Base-by-base conservation (phyloP, 768 basidiomycete genomes). In the Boletus pseudo-olivaceus region DNA sequence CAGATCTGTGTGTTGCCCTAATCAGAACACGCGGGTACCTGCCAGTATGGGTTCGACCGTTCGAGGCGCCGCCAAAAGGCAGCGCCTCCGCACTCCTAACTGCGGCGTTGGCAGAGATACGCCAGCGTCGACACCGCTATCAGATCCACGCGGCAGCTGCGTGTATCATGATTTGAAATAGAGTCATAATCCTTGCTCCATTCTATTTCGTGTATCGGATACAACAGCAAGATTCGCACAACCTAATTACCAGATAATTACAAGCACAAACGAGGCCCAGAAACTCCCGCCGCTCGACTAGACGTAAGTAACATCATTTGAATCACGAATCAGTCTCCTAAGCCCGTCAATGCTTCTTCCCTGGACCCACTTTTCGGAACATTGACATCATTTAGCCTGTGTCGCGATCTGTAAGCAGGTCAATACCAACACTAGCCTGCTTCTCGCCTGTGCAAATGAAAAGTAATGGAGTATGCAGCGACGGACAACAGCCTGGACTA, bases 21-120 rank as follows among this genome's bases (percentile, higher is more conserved):
- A 65, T 58, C 52, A 47, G 41, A 49, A 52, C 65, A 68, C 50
- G 65, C 50, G 63, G 49, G 23, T 52, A 12, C 65, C 54, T 62
- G 64, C 65, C 38, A 38, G 37, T 19, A 11, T 20, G 20, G 15
- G 7, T 10, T 30, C 11, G 27, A 12, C 7, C 5, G 40, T 34
- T 52, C 38, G 32, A 30, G 50, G 46, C 44, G 26, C 45, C 34
- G 41, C 45, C 43, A 43, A 17, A 50, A 27, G 20, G 20, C 40
- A 33, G 35, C 33, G 39, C 43, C 44, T 34, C 39, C 44, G 29
- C 37, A 20, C 65, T n/a, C 66, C 63, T 65, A 53, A 49, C 51
- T 15, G 35, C 19, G 49, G 26, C 49, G 4, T 30, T 26, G 15
- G 9, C 59, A 58, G 58, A 48, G 62, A 60, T 40, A 26, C 33